Evolutionary conservation across 2,329 filamentous ascomycete genomes (phyloP).

Genomic region (Aspergillus ustus): DNA sequence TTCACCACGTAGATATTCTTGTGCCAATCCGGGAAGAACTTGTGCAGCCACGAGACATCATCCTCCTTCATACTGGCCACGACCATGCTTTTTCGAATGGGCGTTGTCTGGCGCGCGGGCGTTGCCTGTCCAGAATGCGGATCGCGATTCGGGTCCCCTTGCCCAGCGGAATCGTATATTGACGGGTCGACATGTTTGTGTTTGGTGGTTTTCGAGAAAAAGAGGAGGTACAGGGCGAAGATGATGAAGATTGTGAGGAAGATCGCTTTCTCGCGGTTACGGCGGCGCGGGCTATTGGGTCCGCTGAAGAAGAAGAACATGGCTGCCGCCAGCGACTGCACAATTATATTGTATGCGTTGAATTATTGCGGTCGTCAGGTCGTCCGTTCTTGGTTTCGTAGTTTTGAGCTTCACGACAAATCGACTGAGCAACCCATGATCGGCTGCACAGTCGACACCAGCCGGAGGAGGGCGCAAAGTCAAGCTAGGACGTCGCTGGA

Average conservation of each 20-base stretch:
- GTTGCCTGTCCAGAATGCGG: slow-evolving; percentile 25
- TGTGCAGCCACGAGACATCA: slow-evolving; percentile 45
- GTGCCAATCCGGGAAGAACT: slow-evolving; percentile 52
- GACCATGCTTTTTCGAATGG: slow-evolving; percentile 38
- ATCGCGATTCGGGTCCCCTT: slow-evolving; percentile 21
- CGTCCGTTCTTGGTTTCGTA: background rate
- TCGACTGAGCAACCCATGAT: slow-evolving; percentile 16
- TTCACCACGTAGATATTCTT: slow-evolving; percentile 62
- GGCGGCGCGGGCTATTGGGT: slow-evolving; percentile 39
- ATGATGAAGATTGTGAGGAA: slow-evolving; percentile 39
- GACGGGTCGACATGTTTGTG: slow-evolving; percentile 15
- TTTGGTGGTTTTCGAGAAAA: slow-evolving; percentile 31
- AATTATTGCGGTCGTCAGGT: background rate
- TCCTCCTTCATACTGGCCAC: slow-evolving; percentile 47
- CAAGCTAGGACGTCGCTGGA: background rate
- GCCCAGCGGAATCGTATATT: slow-evolving; percentile 16
- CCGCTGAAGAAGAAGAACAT: slow-evolving; percentile 42
- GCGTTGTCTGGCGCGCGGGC: slow-evolving; percentile 23
- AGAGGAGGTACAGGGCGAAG: slow-evolving; percentile 38
- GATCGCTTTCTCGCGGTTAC: slow-evolving; percentile 40
- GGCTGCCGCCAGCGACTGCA: slow-evolving; percentile 17
- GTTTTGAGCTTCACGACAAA: slow-evolving; percentile 12
- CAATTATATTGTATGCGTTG: background rate
- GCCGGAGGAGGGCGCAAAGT: background rate
- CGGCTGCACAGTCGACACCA: slow-evolving; percentile 15